Conservation (phyloP, 2,329 filamentous ascomycete genomes). For the Fusarium napiforme region DNA sequence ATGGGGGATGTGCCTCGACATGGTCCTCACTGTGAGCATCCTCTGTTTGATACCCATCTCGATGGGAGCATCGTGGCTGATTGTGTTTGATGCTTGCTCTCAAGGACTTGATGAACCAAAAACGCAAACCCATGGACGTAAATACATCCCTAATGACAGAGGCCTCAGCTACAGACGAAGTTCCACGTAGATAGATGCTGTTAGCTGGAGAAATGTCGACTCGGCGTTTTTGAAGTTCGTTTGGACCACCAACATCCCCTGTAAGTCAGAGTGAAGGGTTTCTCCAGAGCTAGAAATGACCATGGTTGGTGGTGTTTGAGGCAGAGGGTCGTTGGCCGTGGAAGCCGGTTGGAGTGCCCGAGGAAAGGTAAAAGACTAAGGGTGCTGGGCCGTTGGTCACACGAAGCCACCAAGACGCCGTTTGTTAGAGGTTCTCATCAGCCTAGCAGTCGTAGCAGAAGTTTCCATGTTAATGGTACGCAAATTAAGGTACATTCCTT, state of each 20-base stretch:
- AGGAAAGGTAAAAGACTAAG: no score
- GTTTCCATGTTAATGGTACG: background rate
- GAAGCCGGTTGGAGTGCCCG: background rate
- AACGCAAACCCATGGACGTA: fast-evolving
- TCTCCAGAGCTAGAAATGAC: fast-evolving
- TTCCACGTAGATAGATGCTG: background rate
- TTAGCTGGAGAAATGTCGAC: background rate
- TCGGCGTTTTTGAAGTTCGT: fast-evolving
- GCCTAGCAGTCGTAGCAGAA: no score
- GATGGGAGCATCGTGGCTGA: background rate
- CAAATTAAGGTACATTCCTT: background rate
- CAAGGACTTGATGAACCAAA: background rate
- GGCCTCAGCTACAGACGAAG: background rate
- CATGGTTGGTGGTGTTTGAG: background rate
- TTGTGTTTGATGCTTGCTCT: background rate
- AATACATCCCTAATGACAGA: background rate
- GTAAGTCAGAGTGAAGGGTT: background rate
- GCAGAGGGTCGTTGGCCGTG: background rate
- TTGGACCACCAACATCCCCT: background rate
- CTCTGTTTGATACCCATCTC: background rate
- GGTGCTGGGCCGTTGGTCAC: no score
- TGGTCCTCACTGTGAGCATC: background rate
- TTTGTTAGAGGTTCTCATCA: no score
- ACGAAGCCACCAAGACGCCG: no score
- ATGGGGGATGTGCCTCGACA: background rate